A percentile compares a stretch with the other conserved stretches of the same genome.
Conservation (phyloP, 768 basidiomycete species). For the Leccinum uliginosum region DNA sequence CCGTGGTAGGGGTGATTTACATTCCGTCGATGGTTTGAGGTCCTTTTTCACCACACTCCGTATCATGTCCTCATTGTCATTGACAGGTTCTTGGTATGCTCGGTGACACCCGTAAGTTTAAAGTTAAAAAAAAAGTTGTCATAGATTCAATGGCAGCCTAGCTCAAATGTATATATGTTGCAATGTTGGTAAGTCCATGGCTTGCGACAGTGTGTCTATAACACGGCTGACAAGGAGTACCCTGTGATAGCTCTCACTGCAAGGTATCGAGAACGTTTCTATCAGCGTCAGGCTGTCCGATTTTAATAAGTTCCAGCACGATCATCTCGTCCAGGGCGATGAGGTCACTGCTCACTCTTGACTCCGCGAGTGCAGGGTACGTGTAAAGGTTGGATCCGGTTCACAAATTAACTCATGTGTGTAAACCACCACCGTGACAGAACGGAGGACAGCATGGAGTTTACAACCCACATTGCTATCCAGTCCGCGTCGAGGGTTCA, state of each 20-base stretch:
- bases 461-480: constrained; percentile 12
- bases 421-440: neutral
- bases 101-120: neutral
- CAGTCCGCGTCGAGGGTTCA: neutral
- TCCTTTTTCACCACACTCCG: neutral
- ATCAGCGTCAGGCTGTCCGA: neutral
- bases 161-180: neutral
- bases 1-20: constrained; percentile 10
- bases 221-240: neutral
- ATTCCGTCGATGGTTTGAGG: constrained; percentile 9
- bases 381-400: neutral
- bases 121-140: neutral
- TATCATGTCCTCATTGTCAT: neutral
- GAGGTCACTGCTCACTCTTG: constrained; percentile 4
- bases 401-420: neutral
- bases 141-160: neutral
- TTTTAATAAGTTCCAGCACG: neutral
- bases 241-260: constrained; percentile 3
- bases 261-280: constrained; percentile 3
- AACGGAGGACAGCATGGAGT: neutral
- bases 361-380: neutral
- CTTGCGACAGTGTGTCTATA: neutral
- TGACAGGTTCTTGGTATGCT: neutral
- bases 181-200: neutral
- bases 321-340: constrained; percentile 13